Base-by-base conservation (phyloP, 2,329 filamentous ascomycete species). In the Pyricularia pennisetigena region DNA sequence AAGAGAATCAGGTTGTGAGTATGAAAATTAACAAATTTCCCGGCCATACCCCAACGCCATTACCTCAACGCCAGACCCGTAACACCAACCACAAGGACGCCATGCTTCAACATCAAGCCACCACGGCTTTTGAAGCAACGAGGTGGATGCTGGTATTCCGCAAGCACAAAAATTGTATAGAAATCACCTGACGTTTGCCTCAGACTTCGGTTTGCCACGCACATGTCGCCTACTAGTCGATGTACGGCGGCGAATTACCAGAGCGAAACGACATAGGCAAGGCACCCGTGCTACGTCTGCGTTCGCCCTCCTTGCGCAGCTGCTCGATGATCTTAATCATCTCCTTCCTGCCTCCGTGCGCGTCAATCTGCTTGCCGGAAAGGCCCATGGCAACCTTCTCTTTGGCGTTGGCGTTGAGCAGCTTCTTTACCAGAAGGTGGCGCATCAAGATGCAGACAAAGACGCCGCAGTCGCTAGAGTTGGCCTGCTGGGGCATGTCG, bases 401-500 rank as follows among this genome's bases (percentile, higher is more conserved):
- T 70, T 87, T 86, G 2, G 91, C 89, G 75, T 93, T 90, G 9
- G 92, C 93, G 72, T 85, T 87, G 69, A 99, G 81, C 28, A 99
- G 82, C 69, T 92, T 84, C 79, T 93, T 94, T 66, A 97, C 83
- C 23, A 99, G 84, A n/a, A 99, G 81, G 79, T 97, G 91, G 65
- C 93, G 88, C 94, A 99, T 99, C 70, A 94, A 85, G 72, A 98
- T 86, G 78, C 95, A 98, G 3, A 99, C 95, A 77, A 94, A 98
- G 0, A 99, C 92, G 23, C 95, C 95, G 73, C 95, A 99, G 78
- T 99, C 95, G 75, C 87, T 94, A 29, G 91, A 88, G 72, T 98
- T 98, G 73, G 94, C 90, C 78, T 99, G 95, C 74, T 96, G 91
- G 0, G 95, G 95, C 10, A 88, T 90, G 75, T 98, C 94, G 0